Base-by-base conservation (phyloP, 2,329 filamentous ascomycete species). In the Talaromyces sp. region DNA sequence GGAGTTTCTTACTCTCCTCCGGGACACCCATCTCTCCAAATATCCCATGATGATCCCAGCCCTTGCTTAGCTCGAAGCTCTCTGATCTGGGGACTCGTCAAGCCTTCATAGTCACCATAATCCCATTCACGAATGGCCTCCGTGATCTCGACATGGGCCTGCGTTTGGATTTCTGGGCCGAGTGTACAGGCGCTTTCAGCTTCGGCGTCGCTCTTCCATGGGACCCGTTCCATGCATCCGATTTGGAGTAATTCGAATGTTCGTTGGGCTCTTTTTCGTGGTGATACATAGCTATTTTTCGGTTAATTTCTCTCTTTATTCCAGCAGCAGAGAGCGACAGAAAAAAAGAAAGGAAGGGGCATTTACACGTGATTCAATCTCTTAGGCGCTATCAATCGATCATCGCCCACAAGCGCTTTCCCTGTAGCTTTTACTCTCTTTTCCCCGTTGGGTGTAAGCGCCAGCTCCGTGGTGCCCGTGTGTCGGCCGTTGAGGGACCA, bases 221-320 rank as follows among this genome's bases (percentile, higher is more conserved):
- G 91, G 15, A 92, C 78, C 1, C 81, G 78, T 40, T 85, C 82
- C n/a, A 77, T 73, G 69, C 86, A 85, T 52, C 86, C 89, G 19
- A 96, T 78, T 65, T 89, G 84, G 25, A 97, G 84, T 50, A 97
- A 83, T 71, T 96, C 91, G 69, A 97, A 87, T n/a, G 92, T 97
- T 17, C 54, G 83, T 73, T 94, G 91, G 19, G 93, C 91, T 60
- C 92, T 88, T 61, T 82, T 84, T 48, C 92, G 87, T 2, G 92
- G 93, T 1, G 90, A 96, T 40, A 97, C 91, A 73, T 93, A 96
- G 66, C 82, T 83, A 51, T 5, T 35, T 8, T 31, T 21, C 2
- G 25, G 25, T 43, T 5, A 25, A 43, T 25, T 21, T 22, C 25
- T 9, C 13, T 11, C n/a, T 19, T 17, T 19, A 21, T 48, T 28